Conservation (phyloP, 2,329 filamentous ascomycete genomes). For the Ampelomyces quisqualis region DNA sequence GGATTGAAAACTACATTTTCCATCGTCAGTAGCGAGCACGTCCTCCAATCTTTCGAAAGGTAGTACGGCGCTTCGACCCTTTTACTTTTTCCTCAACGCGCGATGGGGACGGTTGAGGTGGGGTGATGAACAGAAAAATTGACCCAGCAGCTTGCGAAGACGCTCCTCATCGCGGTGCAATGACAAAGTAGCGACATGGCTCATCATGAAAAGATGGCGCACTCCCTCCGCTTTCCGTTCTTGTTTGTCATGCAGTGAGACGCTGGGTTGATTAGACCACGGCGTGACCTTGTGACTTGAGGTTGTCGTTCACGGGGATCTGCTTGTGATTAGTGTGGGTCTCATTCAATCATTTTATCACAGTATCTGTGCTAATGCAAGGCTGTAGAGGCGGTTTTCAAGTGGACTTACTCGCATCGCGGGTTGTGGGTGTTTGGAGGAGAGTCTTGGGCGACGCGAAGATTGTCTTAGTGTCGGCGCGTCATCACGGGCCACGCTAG, state of each 20-base stretch:
- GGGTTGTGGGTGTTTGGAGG: constrained; percentile 26
- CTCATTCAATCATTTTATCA: not conserved
- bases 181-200: constrained; percentile 17
- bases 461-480: constrained; percentile 11
- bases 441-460: constrained; percentile 15
- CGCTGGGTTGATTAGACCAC: constrained; percentile 26
- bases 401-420: constrained; percentile 35
- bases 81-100: constrained; percentile 39
- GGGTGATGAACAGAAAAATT: constrained; percentile 4
- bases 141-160: constrained; percentile 22
- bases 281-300: constrained; percentile 24
- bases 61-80: constrained; percentile 33
- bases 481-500: constrained; percentile 20
- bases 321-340: constrained; percentile 13
- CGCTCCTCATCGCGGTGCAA: constrained; percentile 18
- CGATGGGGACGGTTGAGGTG: constrained; percentile 26
- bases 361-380: not conserved
- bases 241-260: constrained; percentile 30
- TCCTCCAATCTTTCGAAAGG: constrained; percentile 17
- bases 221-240: constrained; percentile 42
- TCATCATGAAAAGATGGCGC: constrained; percentile 27
- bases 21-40: constrained; percentile 30
- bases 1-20: constrained; percentile 41
- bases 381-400: not conserved
- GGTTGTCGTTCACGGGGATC: constrained; percentile 35